phyloP scores from a whole-genome alignment of 179 eudicot genomes.

The Camellia oleifera region DNA sequence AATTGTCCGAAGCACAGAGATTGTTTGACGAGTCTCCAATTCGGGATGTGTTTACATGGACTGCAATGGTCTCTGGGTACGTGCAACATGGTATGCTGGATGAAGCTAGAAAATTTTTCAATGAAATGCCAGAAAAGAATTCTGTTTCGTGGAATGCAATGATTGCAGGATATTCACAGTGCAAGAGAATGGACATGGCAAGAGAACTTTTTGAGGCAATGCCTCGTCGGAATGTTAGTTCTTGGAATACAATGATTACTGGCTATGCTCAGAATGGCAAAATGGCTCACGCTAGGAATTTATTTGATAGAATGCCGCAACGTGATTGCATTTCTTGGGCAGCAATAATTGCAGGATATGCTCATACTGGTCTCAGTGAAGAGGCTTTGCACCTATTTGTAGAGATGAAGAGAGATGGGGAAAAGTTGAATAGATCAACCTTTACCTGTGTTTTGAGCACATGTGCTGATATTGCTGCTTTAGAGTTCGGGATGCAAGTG shows the following conservation, averaged over 20 bases:
- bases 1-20: constrained; percentile 50
- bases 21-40: constrained; percentile 46
- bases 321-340: constrained; percentile 61
- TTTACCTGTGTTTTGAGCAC: constrained; percentile 66
- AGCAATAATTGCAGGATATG: constrained; percentile 51
- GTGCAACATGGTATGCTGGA: constrained; percentile 44
- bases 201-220: constrained; percentile 45
- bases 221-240: constrained; percentile 47
- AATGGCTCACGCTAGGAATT: constrained; percentile 33
- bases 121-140: constrained; percentile 56
- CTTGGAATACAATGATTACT: constrained; percentile 64
- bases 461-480: constrained; percentile 64
- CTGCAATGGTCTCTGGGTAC: constrained; percentile 51
- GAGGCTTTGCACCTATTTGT: constrained; percentile 44
- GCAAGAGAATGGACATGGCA: constrained; percentile 41
- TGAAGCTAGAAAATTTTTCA: constrained; percentile 43
- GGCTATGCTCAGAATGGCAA: constrained; percentile 48
- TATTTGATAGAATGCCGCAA: constrained; percentile 44
- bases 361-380: constrained; percentile 44
- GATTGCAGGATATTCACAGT: constrained; percentile 47
- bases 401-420: constrained; percentile 58
- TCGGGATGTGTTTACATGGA: constrained; percentile 51
- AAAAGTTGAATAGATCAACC: constrained; percentile 48
- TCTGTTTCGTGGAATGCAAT: constrained; percentile 60
- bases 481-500: constrained; percentile 67